Base-by-base conservation (phyloP, 2,329 filamentous ascomycete species). In the Hypocreales sp. region DNA sequence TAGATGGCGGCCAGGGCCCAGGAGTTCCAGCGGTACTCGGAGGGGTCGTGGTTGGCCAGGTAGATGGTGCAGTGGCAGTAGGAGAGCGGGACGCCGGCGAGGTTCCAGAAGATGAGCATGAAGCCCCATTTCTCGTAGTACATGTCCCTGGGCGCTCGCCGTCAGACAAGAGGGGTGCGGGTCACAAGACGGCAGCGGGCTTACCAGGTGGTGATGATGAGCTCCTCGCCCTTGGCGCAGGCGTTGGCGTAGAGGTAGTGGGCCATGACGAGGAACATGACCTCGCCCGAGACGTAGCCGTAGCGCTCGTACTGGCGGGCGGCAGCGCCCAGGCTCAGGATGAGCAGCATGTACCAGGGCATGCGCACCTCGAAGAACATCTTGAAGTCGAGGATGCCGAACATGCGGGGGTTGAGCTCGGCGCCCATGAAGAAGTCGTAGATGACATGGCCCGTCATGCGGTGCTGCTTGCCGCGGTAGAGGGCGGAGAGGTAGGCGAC, bases 81-180 rank as follows among this genome's bases (percentile, higher is more conserved):
- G 29, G 75, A 84, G 28, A 93, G 65, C 10, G 84, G 84, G 15
- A 93, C 84, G 39, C 84, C 84, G 25, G 84, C 83, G 49, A 93
- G 63, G 56, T 93, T 93, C 84, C 84, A 93, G 70, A 93, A 93
- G 53, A 92, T 92, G 39, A 93, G 70, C 84, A 93, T 93, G 62
- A 93, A 93, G 28, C 84, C 84, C 72, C 81, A 86, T 59, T 93
- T 93, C 64, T 93, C 84, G 44, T 83, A 87, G 62, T 92, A 92
- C 78, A 93, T 92, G 45, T 93, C 84, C 78, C 50, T 53, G 22
- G 8, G 8, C 8, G 6, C 16, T 8, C 8, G 6, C 16, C 5
- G 26, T 35, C 26, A 36, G 20, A 11, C 7, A 20, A n/a, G n/a
- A n/a, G n/a, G n/a, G n/a, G n/a, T n/a, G n/a, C n/a, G n/a, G n/a